phyloP scores from a whole-genome alignment of 139 green algal genomes.

The Chlamydomonas sphaeroides region DNA sequence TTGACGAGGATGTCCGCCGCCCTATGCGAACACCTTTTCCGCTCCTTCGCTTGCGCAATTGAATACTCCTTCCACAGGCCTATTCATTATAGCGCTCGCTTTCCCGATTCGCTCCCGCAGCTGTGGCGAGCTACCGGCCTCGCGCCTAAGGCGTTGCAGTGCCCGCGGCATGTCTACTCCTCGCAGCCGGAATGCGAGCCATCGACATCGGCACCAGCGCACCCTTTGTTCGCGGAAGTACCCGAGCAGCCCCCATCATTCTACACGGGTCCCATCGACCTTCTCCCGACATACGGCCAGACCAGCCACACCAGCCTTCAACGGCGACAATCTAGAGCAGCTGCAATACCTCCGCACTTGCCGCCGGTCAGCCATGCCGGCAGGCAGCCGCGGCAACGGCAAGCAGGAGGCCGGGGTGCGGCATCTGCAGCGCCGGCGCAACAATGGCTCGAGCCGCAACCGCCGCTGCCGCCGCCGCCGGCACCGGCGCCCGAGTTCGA shows the following conservation, averaged over 20 bases:
- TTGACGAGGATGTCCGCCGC: background rate
- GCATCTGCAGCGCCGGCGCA: background rate
- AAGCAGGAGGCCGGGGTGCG: background rate
- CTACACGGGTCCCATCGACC: slow-evolving; percentile 24
- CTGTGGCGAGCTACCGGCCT: slow-evolving; percentile 31
- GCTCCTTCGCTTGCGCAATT: background rate
- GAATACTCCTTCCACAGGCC: too few relatives aligned
- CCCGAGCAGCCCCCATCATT: background rate
- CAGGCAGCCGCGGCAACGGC: slow-evolving; percentile 3
- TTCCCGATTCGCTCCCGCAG: background rate
- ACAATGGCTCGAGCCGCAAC: background rate
- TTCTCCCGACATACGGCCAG: slow-evolving; percentile 10
- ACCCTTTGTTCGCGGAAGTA: background rate
- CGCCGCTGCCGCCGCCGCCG: too few relatives aligned
- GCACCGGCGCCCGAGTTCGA: background rate
- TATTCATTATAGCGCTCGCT: background rate
- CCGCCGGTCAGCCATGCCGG: background rate
- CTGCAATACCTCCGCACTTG: background rate
- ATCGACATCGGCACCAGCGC: background rate
- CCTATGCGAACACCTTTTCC: background rate
- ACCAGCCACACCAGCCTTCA: background rate
- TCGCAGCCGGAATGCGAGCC: slow-evolving; percentile 18
- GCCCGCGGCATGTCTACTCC: slow-evolving; percentile 34
- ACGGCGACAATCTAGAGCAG: slow-evolving; percentile 12
- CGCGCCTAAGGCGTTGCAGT: slow-evolving; percentile 27